These are phyloP conservation scores for Leccinum huronense DNA, from an alignment of 1,284 basidiomycete species.

Conservation along the genomic window DNA sequence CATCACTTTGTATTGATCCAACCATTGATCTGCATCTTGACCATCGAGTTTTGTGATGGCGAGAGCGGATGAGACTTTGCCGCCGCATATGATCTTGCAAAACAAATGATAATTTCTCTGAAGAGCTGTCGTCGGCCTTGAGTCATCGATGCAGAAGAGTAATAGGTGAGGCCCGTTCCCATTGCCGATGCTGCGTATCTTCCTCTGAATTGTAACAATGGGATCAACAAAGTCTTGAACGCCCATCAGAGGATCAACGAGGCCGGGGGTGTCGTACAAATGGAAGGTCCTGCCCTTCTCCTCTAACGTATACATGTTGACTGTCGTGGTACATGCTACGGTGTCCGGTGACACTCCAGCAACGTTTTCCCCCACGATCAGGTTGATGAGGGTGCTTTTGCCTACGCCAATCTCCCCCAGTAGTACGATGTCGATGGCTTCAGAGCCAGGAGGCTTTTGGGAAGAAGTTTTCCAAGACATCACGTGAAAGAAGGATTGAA, in stretches of 20 bases:
- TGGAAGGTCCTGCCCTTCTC: conserved; percentile 21
- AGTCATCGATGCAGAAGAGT: conserved; percentile 39
- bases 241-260: conserved; percentile 37
- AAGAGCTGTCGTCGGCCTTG: conserved; percentile 33
- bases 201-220: conserved; percentile 32
- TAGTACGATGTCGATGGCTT: conserved; percentile 20
- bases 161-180: conserved; percentile 36
- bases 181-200: conserved; percentile 31
- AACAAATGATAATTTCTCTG: conserved; percentile 32
- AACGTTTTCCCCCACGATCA: conserved; percentile 15
- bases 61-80: conserved; percentile 26
- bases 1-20: conserved; percentile 27
- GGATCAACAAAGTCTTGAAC: conserved; percentile 30
- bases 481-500: conserved; percentile 18
- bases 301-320: conserved; percentile 19
- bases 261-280: conserved; percentile 43
- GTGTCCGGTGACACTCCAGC: conserved; percentile 28
- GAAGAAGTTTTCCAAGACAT: conserved; percentile 13
- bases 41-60: conserved; percentile 30
- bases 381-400: conserved; percentile 34
- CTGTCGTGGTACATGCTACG: conserved; percentile 21
- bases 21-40: conserved; percentile 35
- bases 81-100: conserved; percentile 27
- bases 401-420: conserved; percentile 32
- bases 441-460: background rate